Conservation (phyloP, 2,329 filamentous ascomycete species). For the Gyromitra esculenta region DNA sequence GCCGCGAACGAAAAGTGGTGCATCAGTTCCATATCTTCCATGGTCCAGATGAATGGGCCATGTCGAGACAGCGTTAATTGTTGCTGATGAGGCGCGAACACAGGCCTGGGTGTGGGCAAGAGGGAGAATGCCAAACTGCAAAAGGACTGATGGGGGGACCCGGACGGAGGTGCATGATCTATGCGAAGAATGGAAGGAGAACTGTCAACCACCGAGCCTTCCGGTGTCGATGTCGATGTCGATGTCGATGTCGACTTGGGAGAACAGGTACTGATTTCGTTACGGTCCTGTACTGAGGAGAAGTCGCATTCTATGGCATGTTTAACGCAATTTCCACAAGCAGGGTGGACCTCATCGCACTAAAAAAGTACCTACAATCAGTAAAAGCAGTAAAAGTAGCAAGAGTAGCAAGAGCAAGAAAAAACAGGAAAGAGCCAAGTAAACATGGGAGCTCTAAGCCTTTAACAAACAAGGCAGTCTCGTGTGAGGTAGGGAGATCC, state of each 20-base stretch:
- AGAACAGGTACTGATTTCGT: background rate
- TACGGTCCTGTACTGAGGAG: background rate
- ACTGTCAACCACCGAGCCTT: background rate
- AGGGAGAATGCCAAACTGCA: background rate
- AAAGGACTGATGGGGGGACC: background rate
- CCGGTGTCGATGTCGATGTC: background rate
- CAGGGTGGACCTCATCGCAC: slow-evolving; percentile 74
- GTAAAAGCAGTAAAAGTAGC: slow-evolving; percentile 11
- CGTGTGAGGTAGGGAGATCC: background rate
- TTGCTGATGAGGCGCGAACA: slow-evolving; percentile 3
- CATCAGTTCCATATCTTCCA: slow-evolving; percentile 70
- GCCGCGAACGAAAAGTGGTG: slow-evolving; percentile 70
- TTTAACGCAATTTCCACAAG: slow-evolving; percentile 73
- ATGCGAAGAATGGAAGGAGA: background rate
- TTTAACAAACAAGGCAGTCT: too few relatives aligned
- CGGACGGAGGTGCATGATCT: background rate
- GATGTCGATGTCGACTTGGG: background rate
- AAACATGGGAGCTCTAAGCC: background rate
- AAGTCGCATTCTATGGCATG: slow-evolving; percentile 75
- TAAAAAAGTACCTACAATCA: slow-evolving; percentile 56
- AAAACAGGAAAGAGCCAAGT: background rate
- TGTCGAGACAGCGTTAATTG: background rate
- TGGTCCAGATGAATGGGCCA: slow-evolving; percentile 44
- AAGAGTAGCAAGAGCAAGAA: background rate
- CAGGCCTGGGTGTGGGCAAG: background rate